Base-by-base conservation (phyloP, 345 rosid species). In the Euphorbia peplus region DNA sequence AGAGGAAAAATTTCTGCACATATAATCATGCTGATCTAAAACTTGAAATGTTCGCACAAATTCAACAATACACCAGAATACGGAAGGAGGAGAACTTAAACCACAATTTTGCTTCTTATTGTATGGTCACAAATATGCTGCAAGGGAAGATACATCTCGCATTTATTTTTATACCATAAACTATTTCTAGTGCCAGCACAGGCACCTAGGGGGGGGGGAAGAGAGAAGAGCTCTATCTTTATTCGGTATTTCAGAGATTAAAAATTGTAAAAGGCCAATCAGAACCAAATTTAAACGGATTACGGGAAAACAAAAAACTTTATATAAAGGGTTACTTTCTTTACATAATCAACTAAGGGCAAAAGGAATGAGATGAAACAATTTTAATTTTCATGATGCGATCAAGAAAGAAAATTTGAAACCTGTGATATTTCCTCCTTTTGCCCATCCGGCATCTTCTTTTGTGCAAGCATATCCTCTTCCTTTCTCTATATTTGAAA, bases 341-440 rank as follows among this genome's bases (percentile, higher is more conserved):
- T 35, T 16, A 41, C 8, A 35, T 19, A 12, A 29, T 62, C 60
- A 51, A 13, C 39, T 29, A 10, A 29, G 28, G 35, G 4, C 24
- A 41, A 28, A 3, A 21, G 10, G 54, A n/a, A 55, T 39, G 37
- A 24, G 11, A 28, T 8, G 32, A 30, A n/a, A 52, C 46, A 62
- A 54, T 29, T 25, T 56, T 30, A 28, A 2, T 39, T 44, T 29
- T 25, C 44, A 41, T 28, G 13, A 14, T 4, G 16, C 8, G 18
- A 13, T 41, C 24, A 51, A 48, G 12, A 10, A 50, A 9, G 9
- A 24, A 72, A 57, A 14, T 2, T 50, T 51, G 66, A 39, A 67
- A 91, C 99, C 97, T 95, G 99, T 48, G 99, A 95, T 78, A 91
- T 26, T 75, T 95, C 97, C 79, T 95, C 99, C 79, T 82, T 95